Evolutionary conservation across 2,329 filamentous ascomycete species (phyloP), one percentile per base, ranked within the genome.

Genomic region (Diaporthe longicolla): DNA sequence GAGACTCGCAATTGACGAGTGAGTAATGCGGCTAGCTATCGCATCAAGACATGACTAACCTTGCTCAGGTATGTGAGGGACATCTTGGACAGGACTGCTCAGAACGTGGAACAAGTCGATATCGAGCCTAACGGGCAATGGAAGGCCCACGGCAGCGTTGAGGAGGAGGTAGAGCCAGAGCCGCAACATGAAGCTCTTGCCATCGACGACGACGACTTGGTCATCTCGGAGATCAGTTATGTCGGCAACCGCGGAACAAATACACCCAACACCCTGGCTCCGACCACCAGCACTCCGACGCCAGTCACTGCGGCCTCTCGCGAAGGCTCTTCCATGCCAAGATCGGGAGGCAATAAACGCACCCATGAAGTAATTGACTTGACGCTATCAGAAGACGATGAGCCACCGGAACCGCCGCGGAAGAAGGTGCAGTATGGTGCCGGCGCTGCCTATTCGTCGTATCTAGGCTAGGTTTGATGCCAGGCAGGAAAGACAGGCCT

Each of bases 61-160:
- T 10, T 7, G 4, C 11, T 52, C 58, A 94, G 93, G 79, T 98
- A 97, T 81, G 95, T 98, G 21, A 91, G 93, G 79, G 93, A 98
- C 76, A 98, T 99, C 71, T 85, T 99, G 35, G 87, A 90, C 72
- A 91, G 89, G 45, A 98, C 96, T 0, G 84, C 92, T 0, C 87
- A 87, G 54, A 91, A 89, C 26, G 87, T 93, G 0, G 95, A 98
- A 73, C 94, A 97, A 78, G 95, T 98, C 35, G 95, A 93, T 0
- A 94, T 99, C 55, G 94, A 98, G 79, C 95, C 96, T 1, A 89
- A 95, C 77, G 97, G 96, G 3, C 87, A 88, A 77, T 99, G 97
- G 97, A 82, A 83, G 66, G 80, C 82, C 10, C 85, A 85, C 57
- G 79, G 79, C 13, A 77, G 79, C 4, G 83, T 84, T 48, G 74